Evolutionary conservation across 2,329 filamentous ascomycete genomes (phyloP).

Genomic region (Pseudogymnoascus sp.): DNA sequence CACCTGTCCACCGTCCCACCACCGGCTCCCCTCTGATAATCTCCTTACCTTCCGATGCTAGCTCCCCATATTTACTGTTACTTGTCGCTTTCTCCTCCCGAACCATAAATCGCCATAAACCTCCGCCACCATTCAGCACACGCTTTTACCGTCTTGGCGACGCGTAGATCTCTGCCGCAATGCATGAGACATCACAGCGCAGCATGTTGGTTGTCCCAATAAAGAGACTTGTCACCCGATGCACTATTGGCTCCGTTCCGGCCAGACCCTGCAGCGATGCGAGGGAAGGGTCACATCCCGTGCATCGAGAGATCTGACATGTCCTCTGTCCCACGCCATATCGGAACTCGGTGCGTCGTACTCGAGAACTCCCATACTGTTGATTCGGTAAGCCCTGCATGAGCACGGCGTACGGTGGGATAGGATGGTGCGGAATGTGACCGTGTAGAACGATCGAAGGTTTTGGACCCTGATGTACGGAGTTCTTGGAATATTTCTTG

Average conservation of each 20-base stretch:
- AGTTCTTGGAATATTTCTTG: background rate
- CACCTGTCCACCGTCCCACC: no score
- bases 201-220: background rate
- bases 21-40: background rate
- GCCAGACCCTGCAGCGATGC: background rate
- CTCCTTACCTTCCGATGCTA: background rate
- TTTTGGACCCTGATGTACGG: background rate
- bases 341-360: background rate
- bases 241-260: background rate
- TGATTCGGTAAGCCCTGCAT: background rate
- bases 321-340: background rate
- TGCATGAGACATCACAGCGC: slow-evolving; percentile 1
- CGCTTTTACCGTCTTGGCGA: background rate
- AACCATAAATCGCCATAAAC: background rate
- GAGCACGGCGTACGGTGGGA: background rate
- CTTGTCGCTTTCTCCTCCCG: background rate
- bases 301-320: background rate
- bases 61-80: no score
- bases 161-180: background rate
- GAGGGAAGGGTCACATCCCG: background rate
- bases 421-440: background rate
- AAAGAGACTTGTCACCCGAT: background rate
- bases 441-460: background rate
- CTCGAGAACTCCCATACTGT: background rate
- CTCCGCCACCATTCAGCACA: background rate